Evolutionary conservation across 129 eudicot genomes (phyloP), one percentile per base, ranked within the genome.

Genomic region (Chrysanthemum seticuspe): DNA sequence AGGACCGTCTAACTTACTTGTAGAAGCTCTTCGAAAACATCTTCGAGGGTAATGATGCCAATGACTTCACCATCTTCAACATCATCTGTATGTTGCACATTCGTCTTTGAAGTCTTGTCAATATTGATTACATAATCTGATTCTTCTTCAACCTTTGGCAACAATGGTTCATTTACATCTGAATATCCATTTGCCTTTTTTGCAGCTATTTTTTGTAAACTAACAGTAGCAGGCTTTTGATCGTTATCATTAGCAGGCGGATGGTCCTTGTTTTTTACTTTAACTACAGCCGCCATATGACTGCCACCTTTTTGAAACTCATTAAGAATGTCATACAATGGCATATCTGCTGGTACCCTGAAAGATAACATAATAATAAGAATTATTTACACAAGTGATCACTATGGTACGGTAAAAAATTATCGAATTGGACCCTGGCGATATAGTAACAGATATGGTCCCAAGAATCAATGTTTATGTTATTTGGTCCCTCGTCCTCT

Each of bases 271-370:
- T 74, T 65, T 86, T 90, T 88, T 40, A 78, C 93, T 76, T 83
- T 90, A 73, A 88, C 91, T 36, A 94, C 99, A 80, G 99, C 97
- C 31, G 99, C 97, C 99, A 94, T 86, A 76, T 94, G 99, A 80
- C 99, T 94, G 78, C 96, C 81, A 31, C 99, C 99, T 66, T 94
- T 94, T 68, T 94, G 99, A 67, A 94, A 94, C 88, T 94, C 97
- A 10, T 94, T 94, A 47, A 94, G 91, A 62, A 94, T 94, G 80
- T 94, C 99, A 80, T 94, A 94, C 70, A 94, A 71, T 13, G 99
- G 99, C 96, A 94, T 90, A 81, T 94, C 83, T 40, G 93, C 85
- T 12, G 97, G 99, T 60, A 94, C 97, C 82, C 99, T 94, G 78
- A 44, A 74, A 68, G 6, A 78, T 15, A 51, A 78, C 53, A 67